Base-by-base conservation (phyloP, 208 protist species). In the Trypanosoma conorhini region DNA sequence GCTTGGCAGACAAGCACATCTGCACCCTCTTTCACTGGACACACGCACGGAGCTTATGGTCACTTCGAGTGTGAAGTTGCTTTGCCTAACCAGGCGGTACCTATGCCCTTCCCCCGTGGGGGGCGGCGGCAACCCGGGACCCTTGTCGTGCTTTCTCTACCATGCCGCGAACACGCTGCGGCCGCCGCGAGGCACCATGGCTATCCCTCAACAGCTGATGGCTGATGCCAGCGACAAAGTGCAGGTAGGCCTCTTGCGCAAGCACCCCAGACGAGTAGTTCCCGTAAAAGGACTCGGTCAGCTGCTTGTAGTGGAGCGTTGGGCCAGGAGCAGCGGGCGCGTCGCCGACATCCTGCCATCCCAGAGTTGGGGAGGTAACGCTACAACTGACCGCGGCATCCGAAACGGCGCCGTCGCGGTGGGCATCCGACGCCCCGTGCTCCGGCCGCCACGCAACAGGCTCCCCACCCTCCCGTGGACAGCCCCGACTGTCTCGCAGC, bases 271-370 rank as follows among this genome's bases (percentile, higher is more conserved):
- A 63, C 60, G 79, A 74, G 64, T 83, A 74, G 65, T 70, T 78
- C 0, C 62, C 72, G 56, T 91, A 91, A 70, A 93, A 90, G 4
- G 83, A 85, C 40, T 93, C 81, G 0, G 85, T 91, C 28, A 93
- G 81, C 73, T 86, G 74, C 46, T 85, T 85, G 42, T 86, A 70
- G 12, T 86, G 80, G 30, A 93, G 72, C 58, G 79, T 74, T 7
- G 63, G 72, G n/a, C 58, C 51, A 33, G 9, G 1, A 28, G 38
- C 22, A 44, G 24, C 30, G 5, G 31, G 42, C 15, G 13, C 0
- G 7, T 38, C 48, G 24, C 31, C 33, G 33, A 5, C 54, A 5
- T 55, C 55, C 10, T 19, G 33, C 22, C 22, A 51, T 5, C 28
- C 22, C 26, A n/a, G 0, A n/a, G 35, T 52, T 30, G 31, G 13